These are phyloP conservation scores for Chrysoporthe puriensis DNA, from an alignment of 2,329 filamentous ascomycete species.

Conservation along the genomic window DNA sequence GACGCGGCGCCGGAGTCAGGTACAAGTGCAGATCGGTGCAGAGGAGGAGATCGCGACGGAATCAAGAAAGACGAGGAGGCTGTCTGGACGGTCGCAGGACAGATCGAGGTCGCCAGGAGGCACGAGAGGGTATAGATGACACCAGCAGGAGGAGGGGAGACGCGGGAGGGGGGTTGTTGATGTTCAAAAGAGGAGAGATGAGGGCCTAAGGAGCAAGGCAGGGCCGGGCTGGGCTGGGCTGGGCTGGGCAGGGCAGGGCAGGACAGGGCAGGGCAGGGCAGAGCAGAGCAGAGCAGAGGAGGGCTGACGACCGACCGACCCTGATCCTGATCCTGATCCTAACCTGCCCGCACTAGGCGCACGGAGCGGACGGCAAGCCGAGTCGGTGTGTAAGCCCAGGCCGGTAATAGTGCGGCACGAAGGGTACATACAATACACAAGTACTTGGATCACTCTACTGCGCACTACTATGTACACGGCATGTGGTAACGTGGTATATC, in stretches of 20 bases:
- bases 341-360: conserved; percentile 14
- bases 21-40: conserved; percentile 1
- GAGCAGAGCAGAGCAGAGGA: not conserved
- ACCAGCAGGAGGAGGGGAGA: not conserved
- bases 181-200: not conserved
- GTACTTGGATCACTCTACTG: not conserved
- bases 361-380: conserved; percentile 20
- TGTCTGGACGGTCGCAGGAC: not conserved
- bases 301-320: conserved; percentile 1
- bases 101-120: not conserved
- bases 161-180: conserved; percentile 5
- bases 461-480: too few relatives aligned
- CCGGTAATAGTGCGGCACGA: conserved; percentile 15
- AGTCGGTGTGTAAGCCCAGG: conserved; percentile 21
- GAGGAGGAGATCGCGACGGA: not conserved
- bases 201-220: not conserved
- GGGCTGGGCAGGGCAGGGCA: too few relatives aligned
- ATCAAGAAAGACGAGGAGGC: not conserved
- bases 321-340: conserved; percentile 8
- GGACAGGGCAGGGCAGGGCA: not conserved
- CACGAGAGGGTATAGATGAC: conserved; percentile 7
- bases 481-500: not conserved
- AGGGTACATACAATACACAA: conserved; percentile 1
- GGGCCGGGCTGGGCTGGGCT: too few relatives aligned
- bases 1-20: not conserved